phyloP scores from a whole-genome alignment of 2,329 filamentous ascomycete species.

The Clarireedia monteithiana region DNA sequence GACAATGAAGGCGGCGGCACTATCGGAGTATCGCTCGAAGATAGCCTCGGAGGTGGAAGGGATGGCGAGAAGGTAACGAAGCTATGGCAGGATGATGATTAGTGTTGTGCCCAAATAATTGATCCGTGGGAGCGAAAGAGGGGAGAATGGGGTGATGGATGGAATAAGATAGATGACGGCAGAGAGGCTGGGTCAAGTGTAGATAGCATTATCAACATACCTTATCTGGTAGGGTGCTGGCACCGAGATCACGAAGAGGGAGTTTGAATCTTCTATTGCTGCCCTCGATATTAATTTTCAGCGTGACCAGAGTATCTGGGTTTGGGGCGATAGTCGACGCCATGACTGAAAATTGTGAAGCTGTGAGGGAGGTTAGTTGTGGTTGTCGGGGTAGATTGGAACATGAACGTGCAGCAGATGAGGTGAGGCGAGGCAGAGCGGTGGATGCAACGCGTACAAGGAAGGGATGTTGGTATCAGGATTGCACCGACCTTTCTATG shows the following conservation, averaged over 20 bases:
- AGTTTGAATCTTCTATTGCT: slow-evolving; percentile 79
- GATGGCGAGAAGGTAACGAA: slow-evolving; percentile 62
- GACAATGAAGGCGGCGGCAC: slow-evolving; percentile 69
- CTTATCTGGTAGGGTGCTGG: slow-evolving; percentile 69
- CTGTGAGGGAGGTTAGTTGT: no score
- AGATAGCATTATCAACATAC: slow-evolving; percentile 44
- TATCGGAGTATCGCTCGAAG: slow-evolving; percentile 94
- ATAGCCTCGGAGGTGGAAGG: slow-evolving; percentile 52
- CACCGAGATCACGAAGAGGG: slow-evolving; percentile 74
- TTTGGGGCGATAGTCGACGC: slow-evolving; percentile 26
- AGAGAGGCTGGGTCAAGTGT: slow-evolving; percentile 13
- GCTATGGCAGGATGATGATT: slow-evolving; percentile 39
- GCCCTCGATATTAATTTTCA: slow-evolving; percentile 78
- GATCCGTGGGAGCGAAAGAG: background rate
- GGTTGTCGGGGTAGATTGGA: no score
- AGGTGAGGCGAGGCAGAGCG: no score
- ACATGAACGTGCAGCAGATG: no score
- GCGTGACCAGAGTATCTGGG: slow-evolving; percentile 68
- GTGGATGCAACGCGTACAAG: no score
- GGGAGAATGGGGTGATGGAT: background rate
- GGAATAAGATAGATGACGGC: background rate
- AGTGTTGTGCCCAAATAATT: slow-evolving; percentile 14
- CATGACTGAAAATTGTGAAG: slow-evolving; percentile 19
- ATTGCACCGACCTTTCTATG: background rate
- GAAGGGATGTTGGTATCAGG: background rate